phyloP scores from a whole-genome alignment of 768 basidiomycete genomes.

The Harrya chromipes region DNA sequence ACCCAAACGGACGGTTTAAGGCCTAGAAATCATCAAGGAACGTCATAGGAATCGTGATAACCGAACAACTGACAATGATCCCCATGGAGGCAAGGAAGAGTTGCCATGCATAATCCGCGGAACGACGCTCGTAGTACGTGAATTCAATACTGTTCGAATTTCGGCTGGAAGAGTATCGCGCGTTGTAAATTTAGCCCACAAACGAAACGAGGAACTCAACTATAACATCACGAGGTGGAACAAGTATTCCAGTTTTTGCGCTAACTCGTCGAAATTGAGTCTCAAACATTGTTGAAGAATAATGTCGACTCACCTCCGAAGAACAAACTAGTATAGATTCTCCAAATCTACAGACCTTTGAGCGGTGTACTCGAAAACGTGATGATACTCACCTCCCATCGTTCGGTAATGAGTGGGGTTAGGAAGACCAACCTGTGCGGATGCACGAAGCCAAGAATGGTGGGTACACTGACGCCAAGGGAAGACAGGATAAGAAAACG shows the following conservation, averaged over 20 bases:
- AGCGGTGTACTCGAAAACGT: neutral
- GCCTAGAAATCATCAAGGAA: slow-evolving; percentile 26
- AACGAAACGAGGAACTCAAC: slow-evolving; percentile 23
- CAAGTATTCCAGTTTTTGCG: slow-evolving; percentile 32
- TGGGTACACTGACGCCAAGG: slow-evolving; percentile 55
- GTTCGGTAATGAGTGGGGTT: slow-evolving; percentile 39
- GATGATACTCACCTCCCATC: slow-evolving; percentile 48
- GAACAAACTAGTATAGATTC: slow-evolving; percentile 71
- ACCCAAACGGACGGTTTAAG: slow-evolving; percentile 59
- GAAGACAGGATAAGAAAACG: slow-evolving; percentile 64
- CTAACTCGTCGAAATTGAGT: slow-evolving; percentile 14
- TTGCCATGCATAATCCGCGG: slow-evolving; percentile 79
- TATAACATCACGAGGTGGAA: slow-evolving; percentile 46
- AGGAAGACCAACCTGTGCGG: slow-evolving; percentile 56
- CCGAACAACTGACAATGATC: slow-evolving; percentile 53
- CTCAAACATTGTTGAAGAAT: neutral
- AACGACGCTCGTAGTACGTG: slow-evolving; percentile 52
- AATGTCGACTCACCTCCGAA: slow-evolving; percentile 48
- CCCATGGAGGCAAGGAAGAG: slow-evolving; percentile 49
- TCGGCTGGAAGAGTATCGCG: slow-evolving; percentile 44
- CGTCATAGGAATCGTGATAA: neutral
- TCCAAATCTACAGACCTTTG: slow-evolving; percentile 56
- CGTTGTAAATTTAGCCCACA: neutral
- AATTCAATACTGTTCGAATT: slow-evolving; percentile 64
- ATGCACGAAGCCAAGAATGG: slow-evolving; percentile 51